Conservation (phyloP, 2,329 filamentous ascomycete species). For the Periconia sp. region DNA sequence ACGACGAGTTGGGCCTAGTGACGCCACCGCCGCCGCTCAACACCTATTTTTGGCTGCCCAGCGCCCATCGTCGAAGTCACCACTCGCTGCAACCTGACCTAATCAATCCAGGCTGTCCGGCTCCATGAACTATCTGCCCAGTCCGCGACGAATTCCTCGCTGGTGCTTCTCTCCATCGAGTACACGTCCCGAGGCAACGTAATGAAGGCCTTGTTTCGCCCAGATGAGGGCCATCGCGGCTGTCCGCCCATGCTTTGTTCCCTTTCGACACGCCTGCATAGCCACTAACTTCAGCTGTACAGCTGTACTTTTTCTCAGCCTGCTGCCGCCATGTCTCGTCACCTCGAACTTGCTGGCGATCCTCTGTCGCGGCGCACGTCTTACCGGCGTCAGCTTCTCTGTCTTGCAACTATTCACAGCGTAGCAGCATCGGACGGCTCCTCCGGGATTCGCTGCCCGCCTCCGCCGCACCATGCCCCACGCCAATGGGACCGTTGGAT, state of each 20-base stretch:
- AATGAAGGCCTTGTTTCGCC: not conserved
- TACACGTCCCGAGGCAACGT: no score
- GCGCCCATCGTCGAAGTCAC: conserved; percentile 10
- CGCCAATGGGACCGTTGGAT: conserved; percentile 4
- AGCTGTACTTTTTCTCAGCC: not conserved
- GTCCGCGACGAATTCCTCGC: not conserved
- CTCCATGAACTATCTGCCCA: not conserved
- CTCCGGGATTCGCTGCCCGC: not conserved
- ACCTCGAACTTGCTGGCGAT: no score
- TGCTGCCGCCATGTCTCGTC: no score
- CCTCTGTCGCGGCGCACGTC: no score
- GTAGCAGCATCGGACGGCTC: no score
- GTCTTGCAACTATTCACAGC: no score
- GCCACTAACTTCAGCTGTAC: conserved; percentile 5
- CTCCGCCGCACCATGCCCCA: conserved; percentile 3
- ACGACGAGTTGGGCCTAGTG: conserved; percentile 5
- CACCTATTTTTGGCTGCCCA: conserved; percentile 6
- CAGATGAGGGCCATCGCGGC: not conserved
- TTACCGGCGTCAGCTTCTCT: no score
- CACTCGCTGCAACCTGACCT: not conserved
- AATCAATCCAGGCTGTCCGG: not conserved
- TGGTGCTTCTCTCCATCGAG: no score
- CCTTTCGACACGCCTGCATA: conserved; percentile 4
- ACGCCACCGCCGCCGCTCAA: conserved; percentile 14
- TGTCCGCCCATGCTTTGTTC: not conserved